Evolutionary conservation across 139 green algal species (phyloP), one percentile per base, ranked within the genome.

Genomic region (Zygnema cylindricum): DNA sequence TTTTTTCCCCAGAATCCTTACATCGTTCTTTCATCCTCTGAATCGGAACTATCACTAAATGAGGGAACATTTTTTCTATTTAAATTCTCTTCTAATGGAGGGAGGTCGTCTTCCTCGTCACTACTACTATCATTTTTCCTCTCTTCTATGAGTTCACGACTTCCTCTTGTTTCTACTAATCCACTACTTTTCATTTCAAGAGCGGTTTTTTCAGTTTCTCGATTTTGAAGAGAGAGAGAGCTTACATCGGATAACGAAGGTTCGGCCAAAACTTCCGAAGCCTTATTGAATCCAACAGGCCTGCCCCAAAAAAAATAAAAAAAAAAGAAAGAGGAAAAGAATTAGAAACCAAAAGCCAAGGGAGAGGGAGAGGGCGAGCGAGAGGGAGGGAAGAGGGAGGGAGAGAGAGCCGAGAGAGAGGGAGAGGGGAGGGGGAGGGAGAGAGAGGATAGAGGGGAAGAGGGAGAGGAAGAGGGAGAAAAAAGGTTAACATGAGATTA

Each of bases 71-170:
- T 41, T 43, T 43, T 3, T 41, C 71, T 41, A 43, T 79, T 79
- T 3, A 16, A 11, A 16, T 79, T 79, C 16, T 41, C 71, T 16
- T 79, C 71, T 16, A 79, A 43, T 7, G 71, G 71, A 16, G 71
- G 71, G 11, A 79, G 16, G 11, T 41, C 71, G 71, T 79, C 71
- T 7, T 79, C 71, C 11, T 79, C 71, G 7, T 79, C 71, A 43
- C 21, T 16, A 43, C 21, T 16, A 41, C 21, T 16, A 41, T 79
- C 71, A 16, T 43, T 16, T 11, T 79, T 79, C 71, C 38, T 79
- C 71, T 3, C 38, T 23, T 41, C 38, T 16, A 41, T 40, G 7
- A 79, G 71, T 25, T 73, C 30, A 73, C 71, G 71, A 23, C 71
- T 11, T 43, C 38, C 71, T 16, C 16, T 7, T 79, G 11, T 16